These are phyloP conservation scores for Yamadazyma friedrichii DNA, from an alignment of 1,139 yeast species.

Conservation along the genomic window DNA sequence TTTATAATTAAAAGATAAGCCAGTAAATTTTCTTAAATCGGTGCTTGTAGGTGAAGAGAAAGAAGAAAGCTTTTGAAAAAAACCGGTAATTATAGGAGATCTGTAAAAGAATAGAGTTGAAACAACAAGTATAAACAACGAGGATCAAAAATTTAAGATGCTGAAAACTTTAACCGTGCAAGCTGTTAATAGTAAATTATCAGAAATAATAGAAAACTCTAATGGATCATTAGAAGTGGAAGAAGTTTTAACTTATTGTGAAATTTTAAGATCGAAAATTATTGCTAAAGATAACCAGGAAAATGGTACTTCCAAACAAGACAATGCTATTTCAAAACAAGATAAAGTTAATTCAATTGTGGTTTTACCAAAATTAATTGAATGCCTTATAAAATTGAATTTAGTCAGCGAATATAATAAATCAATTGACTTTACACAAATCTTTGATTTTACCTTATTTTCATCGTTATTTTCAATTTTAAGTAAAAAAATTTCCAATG, in stretches of 20 bases:
- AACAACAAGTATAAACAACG: background rate
- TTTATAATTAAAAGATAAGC: no score
- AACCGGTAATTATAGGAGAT: background rate
- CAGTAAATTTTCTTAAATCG: no score
- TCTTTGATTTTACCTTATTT: slow-evolving; percentile 45
- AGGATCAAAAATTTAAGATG: background rate
- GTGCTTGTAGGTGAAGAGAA: no score
- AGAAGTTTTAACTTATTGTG: slow-evolving; percentile 5
- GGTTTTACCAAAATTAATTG: slow-evolving; percentile 52
- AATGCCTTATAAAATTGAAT: slow-evolving; percentile 40
- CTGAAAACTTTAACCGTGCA: slow-evolving; percentile 4
- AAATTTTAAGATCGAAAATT: slow-evolving; percentile 5
- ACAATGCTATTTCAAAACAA: slow-evolving; percentile 25
- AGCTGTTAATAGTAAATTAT: slow-evolving; percentile 5
- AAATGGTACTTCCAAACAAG: slow-evolving; percentile 2
- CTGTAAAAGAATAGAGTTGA: no score
- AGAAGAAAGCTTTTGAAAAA: no score
- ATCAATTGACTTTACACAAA: slow-evolving; percentile 31
- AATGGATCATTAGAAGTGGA: slow-evolving; percentile 4
- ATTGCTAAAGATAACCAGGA: slow-evolving; percentile 2
- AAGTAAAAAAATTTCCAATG: slow-evolving; percentile 45
- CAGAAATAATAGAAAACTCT: slow-evolving; percentile 6
- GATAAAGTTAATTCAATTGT: slow-evolving; percentile 55
- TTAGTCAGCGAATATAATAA: slow-evolving; percentile 18
- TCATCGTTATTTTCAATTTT: slow-evolving; percentile 44